These are phyloP conservation scores for Erodium texanum DNA, from an alignment of 441 rosid genomes.

Conservation along the genomic window DNA sequence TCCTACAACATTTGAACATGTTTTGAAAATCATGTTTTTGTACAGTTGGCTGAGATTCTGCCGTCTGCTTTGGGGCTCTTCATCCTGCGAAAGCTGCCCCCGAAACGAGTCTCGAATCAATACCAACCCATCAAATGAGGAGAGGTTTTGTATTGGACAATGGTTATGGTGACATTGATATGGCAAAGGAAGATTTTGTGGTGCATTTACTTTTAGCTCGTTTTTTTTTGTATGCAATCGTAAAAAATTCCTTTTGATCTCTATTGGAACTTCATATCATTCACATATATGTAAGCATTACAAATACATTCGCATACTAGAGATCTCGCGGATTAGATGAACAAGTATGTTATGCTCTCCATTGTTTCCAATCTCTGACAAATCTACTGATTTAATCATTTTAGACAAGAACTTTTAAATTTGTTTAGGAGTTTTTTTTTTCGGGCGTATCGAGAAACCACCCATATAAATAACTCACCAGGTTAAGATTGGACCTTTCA, in stretches of 20 bases:
- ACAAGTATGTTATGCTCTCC: too few relatives aligned
- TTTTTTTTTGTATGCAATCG: background rate
- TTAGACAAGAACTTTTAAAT: too few relatives aligned
- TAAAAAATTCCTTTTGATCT: background rate
- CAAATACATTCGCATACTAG: too few relatives aligned
- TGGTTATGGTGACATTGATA: background rate
- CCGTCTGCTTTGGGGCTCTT: background rate
- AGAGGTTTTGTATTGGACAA: background rate
- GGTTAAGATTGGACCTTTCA: too few relatives aligned
- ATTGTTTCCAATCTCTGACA: too few relatives aligned
- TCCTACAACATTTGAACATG: background rate
- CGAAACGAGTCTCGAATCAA: background rate
- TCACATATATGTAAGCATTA: too few relatives aligned
- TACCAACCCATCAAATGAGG: background rate
- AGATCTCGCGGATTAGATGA: too few relatives aligned
- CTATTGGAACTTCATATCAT: too few relatives aligned
- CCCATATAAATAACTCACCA: too few relatives aligned
- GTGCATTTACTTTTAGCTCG: background rate
- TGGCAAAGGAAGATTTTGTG: background rate
- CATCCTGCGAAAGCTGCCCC: background rate
- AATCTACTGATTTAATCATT: too few relatives aligned
- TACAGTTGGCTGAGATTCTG: background rate
- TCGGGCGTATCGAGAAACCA: too few relatives aligned
- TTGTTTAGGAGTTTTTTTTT: too few relatives aligned
- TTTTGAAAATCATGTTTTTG: background rate